Evolutionary conservation across 2,329 filamentous ascomycete genomes (phyloP).

Genomic region (Emydomyces testavorans): DNA sequence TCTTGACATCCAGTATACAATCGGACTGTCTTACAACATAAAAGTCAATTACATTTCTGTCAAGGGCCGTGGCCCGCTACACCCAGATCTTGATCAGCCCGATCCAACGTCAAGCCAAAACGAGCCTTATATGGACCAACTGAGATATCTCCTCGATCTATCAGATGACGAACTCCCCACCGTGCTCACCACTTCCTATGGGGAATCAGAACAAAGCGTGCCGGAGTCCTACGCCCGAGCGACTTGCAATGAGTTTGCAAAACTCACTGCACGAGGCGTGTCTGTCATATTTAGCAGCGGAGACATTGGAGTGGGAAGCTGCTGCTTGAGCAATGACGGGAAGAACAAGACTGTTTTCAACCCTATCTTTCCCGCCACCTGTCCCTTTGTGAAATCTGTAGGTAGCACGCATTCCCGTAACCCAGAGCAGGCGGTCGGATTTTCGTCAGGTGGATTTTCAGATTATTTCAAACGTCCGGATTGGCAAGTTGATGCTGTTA

Average conservation of each 20-base stretch:
- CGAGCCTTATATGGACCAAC: slow-evolving; percentile 56
- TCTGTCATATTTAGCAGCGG: slow-evolving; percentile 54
- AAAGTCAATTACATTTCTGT: slow-evolving; percentile 47
- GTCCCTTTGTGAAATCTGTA: slow-evolving; percentile 53
- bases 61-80: slow-evolving; percentile 44
- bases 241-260: slow-evolving; percentile 51
- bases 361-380: slow-evolving; percentile 45
- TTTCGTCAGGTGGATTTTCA: slow-evolving; percentile 41
- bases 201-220: slow-evolving; percentile 53
- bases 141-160: slow-evolving; percentile 48
- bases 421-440: slow-evolving; percentile 42
- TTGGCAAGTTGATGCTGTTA: slow-evolving; percentile 40
- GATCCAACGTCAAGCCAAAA: slow-evolving; percentile 39
- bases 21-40: slow-evolving; percentile 45
- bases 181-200: slow-evolving; percentile 59
- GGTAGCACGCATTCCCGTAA: slow-evolving; percentile 45
- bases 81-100: slow-evolving; percentile 39
- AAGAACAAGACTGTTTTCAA: slow-evolving; percentile 42
- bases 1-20: slow-evolving; percentile 51
- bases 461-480: slow-evolving; percentile 37
- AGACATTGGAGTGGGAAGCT: slow-evolving; percentile 47
- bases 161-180: slow-evolving; percentile 46
- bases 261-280: slow-evolving; percentile 55
- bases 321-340: slow-evolving; percentile 46
- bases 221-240: slow-evolving; percentile 49